Base-by-base conservation (phyloP, 2,329 filamentous ascomycete genomes). In the Helotiales sp. region DNA sequence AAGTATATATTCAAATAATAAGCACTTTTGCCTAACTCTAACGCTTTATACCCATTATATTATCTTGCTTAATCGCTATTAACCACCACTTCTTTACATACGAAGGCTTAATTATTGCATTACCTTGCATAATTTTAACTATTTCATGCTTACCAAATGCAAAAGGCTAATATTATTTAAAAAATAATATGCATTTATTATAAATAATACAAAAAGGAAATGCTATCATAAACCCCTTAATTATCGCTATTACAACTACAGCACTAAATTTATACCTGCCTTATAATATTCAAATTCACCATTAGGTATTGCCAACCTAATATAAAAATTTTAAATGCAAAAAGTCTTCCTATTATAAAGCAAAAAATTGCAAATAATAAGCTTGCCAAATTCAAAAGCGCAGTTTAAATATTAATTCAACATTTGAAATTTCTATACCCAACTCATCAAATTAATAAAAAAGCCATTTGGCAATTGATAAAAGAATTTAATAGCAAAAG, bases 401-500 rank as follows among this genome's bases (percentile, higher is more conserved):
- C 61, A 47, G 66, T 61, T 67, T 61, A 20, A 60, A 64, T 69
- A 20, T 63, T 40, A 20, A 63, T 71, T 64, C 20, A n/a, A 62
- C 54, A 69, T 49, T 61, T 71, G 28, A 40, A 67, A 24, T 71
- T 71, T 57, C 65, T 49, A 58, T 13, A 71, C 52, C 64, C 59
- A 40, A 61, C 30, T 45, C 62, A 62, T 64, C 34, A 59, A 17
- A 59, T 69, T 30, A 43, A 68, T 58, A 59, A 30, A 37, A 69
- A 65, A 47, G 55, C 63, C 17, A 66, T 71, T 59, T 28, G 60
- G 37, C 52, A 61, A 26, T 61, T 71, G 24, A 64, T 58, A 43
- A 54, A 62, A 47, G 63, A 67, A 22, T 71, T 69, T 57, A 40
- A 67, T 57, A 54, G 52, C 30, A 40, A 69, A 65, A 67, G 67